These are phyloP conservation scores for Cyclotella choctawhatcheeana DNA, from an alignment of 108 stramenopile genomes.

Conservation along the genomic window DNA sequence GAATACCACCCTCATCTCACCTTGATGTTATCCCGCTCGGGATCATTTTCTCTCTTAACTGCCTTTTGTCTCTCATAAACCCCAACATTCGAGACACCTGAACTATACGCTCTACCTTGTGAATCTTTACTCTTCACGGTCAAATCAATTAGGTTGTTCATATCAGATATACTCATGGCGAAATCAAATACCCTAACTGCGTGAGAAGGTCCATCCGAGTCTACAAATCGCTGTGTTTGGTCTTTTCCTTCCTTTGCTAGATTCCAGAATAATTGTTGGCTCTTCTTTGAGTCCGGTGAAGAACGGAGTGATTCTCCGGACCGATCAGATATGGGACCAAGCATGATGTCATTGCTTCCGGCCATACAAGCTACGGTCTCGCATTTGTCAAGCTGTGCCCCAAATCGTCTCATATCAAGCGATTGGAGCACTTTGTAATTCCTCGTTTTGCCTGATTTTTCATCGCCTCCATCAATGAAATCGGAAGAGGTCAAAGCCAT, in stretches of 20 bases:
- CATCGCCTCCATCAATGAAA: constrained; percentile 68
- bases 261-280: constrained; percentile 66
- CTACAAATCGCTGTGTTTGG: constrained; percentile 75
- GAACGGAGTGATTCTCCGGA: constrained; percentile 63
- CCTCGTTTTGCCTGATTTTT: constrained; percentile 50
- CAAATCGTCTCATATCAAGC: constrained; percentile 86
- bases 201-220: constrained; percentile 71
- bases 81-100: constrained; percentile 84
- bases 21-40: constrained; percentile 50
- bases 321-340: constrained; percentile 71
- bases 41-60: constrained; percentile 56
- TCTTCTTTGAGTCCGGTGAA: constrained; percentile 31
- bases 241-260: constrained; percentile 68
- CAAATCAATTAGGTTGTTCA: constrained; percentile 87
- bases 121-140: constrained; percentile 77
- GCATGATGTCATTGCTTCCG: constrained; percentile 85
- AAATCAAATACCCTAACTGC: constrained; percentile 88
- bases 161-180: constrained; percentile 80
- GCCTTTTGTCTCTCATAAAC: constrained; percentile 78
- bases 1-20: no score
- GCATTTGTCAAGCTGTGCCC: constrained; percentile 69
- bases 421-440: constrained; percentile 91
- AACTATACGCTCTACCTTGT: constrained; percentile 87
- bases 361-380: constrained; percentile 86
- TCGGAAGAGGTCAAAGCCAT: constrained; percentile 75